Conservation (phyloP, 352 stramenopile species). For the Blastocystis sp. region DNA sequence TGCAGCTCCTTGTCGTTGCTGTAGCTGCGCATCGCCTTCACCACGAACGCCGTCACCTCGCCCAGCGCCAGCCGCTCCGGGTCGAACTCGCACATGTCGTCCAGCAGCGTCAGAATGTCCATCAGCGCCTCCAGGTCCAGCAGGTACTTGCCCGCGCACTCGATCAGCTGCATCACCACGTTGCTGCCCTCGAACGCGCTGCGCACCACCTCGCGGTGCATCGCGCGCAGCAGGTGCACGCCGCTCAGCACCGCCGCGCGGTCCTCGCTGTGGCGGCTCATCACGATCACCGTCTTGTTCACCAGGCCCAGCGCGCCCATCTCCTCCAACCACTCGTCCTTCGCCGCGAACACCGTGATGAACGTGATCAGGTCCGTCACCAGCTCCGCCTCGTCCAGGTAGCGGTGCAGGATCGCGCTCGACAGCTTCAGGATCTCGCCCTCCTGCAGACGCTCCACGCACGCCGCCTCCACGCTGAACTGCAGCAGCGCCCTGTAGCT, state of each 20-base stretch:
- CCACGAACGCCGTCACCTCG: conserved; percentile 52
- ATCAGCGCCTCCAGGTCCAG: conserved; percentile 45
- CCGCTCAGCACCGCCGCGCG: conserved; percentile 47
- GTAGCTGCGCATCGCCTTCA: conserved; percentile 67
- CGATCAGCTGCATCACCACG: conserved; percentile 52
- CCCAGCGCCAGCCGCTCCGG: conserved; percentile 32
- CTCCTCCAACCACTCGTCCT: conserved; percentile 44
- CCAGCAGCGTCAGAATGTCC: conserved; percentile 55
- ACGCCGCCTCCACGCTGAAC: background rate
- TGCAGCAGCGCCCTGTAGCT: conserved; percentile 35
- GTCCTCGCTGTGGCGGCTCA: conserved; percentile 45
- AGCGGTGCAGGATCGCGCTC: conserved; percentile 23
- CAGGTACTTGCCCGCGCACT: conserved; percentile 67
- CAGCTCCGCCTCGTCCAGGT: conserved; percentile 26
- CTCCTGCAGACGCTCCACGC: conserved; percentile 41
- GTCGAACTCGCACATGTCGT: conserved; percentile 68
- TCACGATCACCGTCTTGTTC: conserved; percentile 48
- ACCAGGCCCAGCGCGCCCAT: conserved; percentile 53
- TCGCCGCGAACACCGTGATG: conserved; percentile 6
- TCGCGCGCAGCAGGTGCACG: conserved; percentile 42
- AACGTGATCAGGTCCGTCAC: conserved; percentile 48
- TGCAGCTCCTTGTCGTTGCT: conserved; percentile 52
- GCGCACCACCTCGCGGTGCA: conserved; percentile 8
- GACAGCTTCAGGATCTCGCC: conserved; percentile 17
- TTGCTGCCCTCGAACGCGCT: conserved; percentile 33